Conservation (phyloP, 371 early-diverging fungal species). For the Lichtheimia ornata region DNA sequence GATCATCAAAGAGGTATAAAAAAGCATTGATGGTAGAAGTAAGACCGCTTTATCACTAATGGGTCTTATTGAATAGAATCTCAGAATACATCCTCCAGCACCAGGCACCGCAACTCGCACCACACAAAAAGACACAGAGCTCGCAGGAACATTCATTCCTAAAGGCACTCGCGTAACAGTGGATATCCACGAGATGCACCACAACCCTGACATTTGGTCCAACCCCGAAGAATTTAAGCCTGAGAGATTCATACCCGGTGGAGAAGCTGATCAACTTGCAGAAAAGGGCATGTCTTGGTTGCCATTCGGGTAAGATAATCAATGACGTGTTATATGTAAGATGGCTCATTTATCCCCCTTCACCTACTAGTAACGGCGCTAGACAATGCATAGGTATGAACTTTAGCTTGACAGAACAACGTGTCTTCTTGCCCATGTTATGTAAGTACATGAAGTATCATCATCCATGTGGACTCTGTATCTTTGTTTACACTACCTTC, state of each 20-base stretch:
- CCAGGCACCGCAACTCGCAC: neutral
- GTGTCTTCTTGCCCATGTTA: slow-evolving; percentile 16
- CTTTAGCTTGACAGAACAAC: slow-evolving; percentile 21
- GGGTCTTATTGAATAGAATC: slow-evolving; percentile 2
- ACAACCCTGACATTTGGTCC: slow-evolving; percentile 15
- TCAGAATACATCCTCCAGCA: slow-evolving; percentile 9
- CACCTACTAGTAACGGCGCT: slow-evolving; percentile 22
- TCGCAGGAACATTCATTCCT: slow-evolving; percentile 14
- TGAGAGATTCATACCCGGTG: slow-evolving; percentile 15
- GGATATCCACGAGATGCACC: slow-evolving; percentile 17
- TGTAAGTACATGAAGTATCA: slow-evolving; percentile 5
- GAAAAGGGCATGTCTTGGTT: slow-evolving; percentile 11
- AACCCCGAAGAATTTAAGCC: slow-evolving; percentile 16
- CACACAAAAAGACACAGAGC: slow-evolving; percentile 6
- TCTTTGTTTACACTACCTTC: neutral
- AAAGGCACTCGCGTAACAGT: slow-evolving; percentile 9
- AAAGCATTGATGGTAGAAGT: no score
- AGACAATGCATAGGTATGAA: slow-evolving; percentile 25
- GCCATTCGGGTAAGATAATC: slow-evolving; percentile 56
- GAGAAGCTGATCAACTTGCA: slow-evolving; percentile 11
- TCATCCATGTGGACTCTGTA: neutral
- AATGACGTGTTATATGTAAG: neutral
- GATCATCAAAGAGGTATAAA: slow-evolving; percentile 33
- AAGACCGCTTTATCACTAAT: neutral
- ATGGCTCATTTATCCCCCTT: neutral